Conservation (phyloP, 106 monocot species). For the Ottelia alismoides region DNA sequence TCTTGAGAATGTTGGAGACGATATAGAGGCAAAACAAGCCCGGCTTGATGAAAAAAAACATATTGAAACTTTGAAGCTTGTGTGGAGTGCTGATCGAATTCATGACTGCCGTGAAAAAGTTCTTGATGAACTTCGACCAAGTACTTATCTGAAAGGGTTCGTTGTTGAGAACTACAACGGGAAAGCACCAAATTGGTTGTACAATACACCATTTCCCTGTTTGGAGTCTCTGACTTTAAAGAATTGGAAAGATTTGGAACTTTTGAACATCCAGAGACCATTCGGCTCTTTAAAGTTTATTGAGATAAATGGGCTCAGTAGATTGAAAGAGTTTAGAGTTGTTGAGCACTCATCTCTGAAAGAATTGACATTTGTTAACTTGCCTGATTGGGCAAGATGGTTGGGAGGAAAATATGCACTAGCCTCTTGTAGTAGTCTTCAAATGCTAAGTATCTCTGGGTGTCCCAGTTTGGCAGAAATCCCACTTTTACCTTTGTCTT, state of each 20-base stretch:
- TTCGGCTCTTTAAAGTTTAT: background rate
- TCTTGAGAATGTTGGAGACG: slow-evolving; percentile 14
- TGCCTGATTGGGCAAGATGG: background rate
- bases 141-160: slow-evolving; percentile 8
- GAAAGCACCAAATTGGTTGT: slow-evolving; percentile 13
- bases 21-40: slow-evolving; percentile 9
- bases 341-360: background rate
- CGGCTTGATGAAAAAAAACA: slow-evolving; percentile 10
- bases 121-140: slow-evolving; percentile 20
- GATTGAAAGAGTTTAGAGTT: background rate
- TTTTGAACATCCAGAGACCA: background rate
- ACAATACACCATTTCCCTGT: background rate
- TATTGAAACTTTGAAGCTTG: slow-evolving; percentile 1
- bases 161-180: slow-evolving; percentile 3
- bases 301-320: background rate
- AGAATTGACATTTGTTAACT: background rate
- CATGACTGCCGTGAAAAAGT: background rate
- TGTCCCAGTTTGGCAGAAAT: background rate
- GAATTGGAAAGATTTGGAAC: background rate
- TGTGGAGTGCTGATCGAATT: background rate
- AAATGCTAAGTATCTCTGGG: background rate
- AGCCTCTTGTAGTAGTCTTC: too few species aligned
- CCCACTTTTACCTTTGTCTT: too few species aligned
- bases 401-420: background rate
- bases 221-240: background rate